Base-by-base conservation (phyloP, 768 basidiomycete genomes). In the Phlegmacium glaucopus region DNA sequence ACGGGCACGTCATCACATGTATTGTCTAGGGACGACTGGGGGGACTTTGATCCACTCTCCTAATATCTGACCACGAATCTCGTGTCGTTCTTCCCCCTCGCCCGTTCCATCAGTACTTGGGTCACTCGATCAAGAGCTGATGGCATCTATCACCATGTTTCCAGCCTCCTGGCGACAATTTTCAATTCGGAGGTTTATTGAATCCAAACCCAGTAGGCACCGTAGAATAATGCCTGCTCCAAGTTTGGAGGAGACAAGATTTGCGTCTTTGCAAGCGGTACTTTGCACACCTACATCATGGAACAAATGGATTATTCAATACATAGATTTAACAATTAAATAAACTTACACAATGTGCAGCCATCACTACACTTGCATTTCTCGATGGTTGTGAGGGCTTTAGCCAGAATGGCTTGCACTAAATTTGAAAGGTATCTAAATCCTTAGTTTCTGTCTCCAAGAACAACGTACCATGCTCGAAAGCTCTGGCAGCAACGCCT, bases 21-120 rank as follows among this genome's bases (percentile, higher is more conserved):
- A 39, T 55, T 75, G 11, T 75, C 80, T 27, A 85, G 84, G 55
- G 76, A 82, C 53, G 82, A 83, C 49, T 90, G 86, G 85, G 80
- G 80, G 17, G 90, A 88, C 61, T 92, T 92, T 60, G 90, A 92
- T 69, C 90, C 90, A 10, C 67, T 89, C 38, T 74, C 78, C 42
- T 86, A 65, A 48, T 17, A 42, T 42, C 25, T 32, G 37, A 40
- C 22, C 22, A 22, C 17, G 36, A 13, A n/a, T 25, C 8, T 16
- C 16, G 16, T 18, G 12, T 34, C n/a, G 32, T 34, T 34, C 10
- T 22, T 3, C 22, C 22, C 22, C 2, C 5, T 5, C 22, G n/a
- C n/a, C n/a, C n/a, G n/a, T n/a, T n/a, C n/a, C n/a, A n/a, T n/a
- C 22, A 22, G 22, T 5, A 22, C 22, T 22, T 22, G 22, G 5